Base-by-base conservation (phyloP, 2,329 filamentous ascomycete species). In the Boeremia exigua region DNA sequence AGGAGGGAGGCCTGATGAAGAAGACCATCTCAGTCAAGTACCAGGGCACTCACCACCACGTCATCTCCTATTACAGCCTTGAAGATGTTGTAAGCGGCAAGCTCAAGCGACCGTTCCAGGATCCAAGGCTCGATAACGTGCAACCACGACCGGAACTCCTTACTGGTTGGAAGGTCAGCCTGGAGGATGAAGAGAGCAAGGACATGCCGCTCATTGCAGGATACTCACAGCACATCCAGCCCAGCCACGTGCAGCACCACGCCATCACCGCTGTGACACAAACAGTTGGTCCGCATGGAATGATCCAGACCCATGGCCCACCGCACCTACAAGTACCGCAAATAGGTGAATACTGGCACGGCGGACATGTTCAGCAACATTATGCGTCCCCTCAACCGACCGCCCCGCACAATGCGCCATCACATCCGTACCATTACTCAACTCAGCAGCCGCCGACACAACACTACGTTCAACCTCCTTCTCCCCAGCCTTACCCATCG, bases 41-140 rank as follows among this genome's bases (percentile, higher is more conserved):
- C 46, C 83, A 88, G 25, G 89, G 89, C 2, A 84, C 92, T 2
- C 87, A 86, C 2, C 92, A 96, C 68, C 92, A 96, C 68, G 79
- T 97, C 47, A 92, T 96, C 36, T 93, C 89, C 14, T 97, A 97
- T 73, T 96, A 96, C 78, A 91, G 81, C 38, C 82, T 94, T 10
- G 86, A 91, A 6, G 92, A 96, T 70, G 89, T 92, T n/a, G 82
- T 74, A 23, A 66, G 50, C 11, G 71, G 72, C 7, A 71, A 71
- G 39, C 65, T 75, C 15, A 68, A 70, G 48, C 68, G 74, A n/a
- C 74, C 74, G 4, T 69, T 59, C 42, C 63, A 74, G 48, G 73
- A 76, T 46, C 59, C 65, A 23, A 70, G 71, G 48, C 58, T 74
- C n/a, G 65, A 65, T 47, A 67, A 71, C 34, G 63, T 75, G 15